Evolutionary conservation across 164 flowering plant genomes (phyloP).

Genomic region (Liriodendron chinense): DNA sequence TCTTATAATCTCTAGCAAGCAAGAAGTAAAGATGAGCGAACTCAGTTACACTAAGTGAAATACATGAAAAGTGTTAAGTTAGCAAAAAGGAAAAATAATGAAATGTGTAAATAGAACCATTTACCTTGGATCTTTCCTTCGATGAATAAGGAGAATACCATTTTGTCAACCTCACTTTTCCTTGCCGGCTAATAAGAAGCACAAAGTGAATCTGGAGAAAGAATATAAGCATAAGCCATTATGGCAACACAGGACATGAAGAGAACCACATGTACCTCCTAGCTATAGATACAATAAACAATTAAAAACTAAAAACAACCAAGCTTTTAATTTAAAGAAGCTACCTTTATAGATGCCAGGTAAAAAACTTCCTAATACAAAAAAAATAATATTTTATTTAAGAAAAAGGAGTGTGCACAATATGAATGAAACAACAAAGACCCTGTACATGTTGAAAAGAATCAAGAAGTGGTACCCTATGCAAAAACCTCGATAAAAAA

Average conservation of each 20-base stretch:
- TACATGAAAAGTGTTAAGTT: too few species aligned
- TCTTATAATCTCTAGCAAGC: too few species aligned
- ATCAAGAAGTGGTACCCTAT: too few species aligned
- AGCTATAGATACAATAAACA: not conserved
- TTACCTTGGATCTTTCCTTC: slow-evolving; percentile 29
- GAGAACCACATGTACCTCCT: not conserved
- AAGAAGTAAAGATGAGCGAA: too few species aligned
- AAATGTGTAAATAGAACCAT: not conserved
- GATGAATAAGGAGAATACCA: slow-evolving; percentile 35
- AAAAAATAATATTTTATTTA: too few species aligned
- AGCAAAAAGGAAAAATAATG: not conserved
- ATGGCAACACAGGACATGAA: not conserved
- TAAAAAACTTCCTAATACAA: not conserved
- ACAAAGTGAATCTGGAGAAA: slow-evolving; percentile 32
- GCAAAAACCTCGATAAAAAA: too few species aligned
- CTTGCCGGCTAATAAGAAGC: slow-evolving; percentile 33
- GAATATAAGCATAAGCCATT: not conserved
- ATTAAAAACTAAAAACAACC: not conserved
- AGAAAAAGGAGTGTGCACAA: too few species aligned
- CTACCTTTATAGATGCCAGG: not conserved
- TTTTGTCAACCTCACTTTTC: slow-evolving; percentile 33
- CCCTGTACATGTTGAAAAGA: too few species aligned
- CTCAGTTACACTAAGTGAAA: too few species aligned
- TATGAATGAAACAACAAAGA: too few species aligned
- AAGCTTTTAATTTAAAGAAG: too few species aligned